Evolutionary conservation across 805 yeast species (phyloP), one percentile per base, ranked within the genome.

Genomic region (Wickerhamiella dianesei): DNA sequence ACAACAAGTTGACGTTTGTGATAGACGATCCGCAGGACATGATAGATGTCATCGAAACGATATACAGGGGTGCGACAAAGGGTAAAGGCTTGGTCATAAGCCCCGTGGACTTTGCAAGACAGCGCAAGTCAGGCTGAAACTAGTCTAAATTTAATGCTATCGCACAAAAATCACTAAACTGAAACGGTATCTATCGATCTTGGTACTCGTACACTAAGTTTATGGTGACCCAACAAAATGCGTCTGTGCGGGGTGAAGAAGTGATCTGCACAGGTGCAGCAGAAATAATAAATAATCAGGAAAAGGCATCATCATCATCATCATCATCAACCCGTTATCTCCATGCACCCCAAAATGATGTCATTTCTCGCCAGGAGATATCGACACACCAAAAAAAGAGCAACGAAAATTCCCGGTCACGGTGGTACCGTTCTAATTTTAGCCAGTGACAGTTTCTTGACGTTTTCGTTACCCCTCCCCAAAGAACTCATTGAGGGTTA

Each of bases 1-100:
- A 92, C 64, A 92, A 92, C 69, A 89, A 92, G 69, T 68, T 92
- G 68, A 87, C 86, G 59, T 89, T 89, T 64, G 71, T 77, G 12
- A 61, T 82, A 19, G 79, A 76, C 39, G 84, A 84, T 60, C 79
- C 81, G 50, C 96, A 89, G 61, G 96, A 87, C 55, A 64, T 92
- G 70, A 82, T 92, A 18, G 97, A 89, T 62, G 82, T 92, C 25
- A 66, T 92, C 9, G 98, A 92, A 59, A 80, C 88, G 0, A 77
- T 89, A 0, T 92, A 82, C 63, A 65, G 96, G 52, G 96, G 96
- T 0, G 97, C 97, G 1, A 68, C 76, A 22, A 87, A 87, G 66
- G 96, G 96, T 25, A 82, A 85, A 62, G 96, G 97, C 51, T 66
- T 92, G 54, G 97, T 87, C 17, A 74, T 79, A 3, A 79, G 92